A percentile compares a stretch with the other conserved stretches of the same genome.
Evolutionary conservation across 768 basidiomycete species (phyloP).

Genomic region (Xerocomellus dryophilus): DNA sequence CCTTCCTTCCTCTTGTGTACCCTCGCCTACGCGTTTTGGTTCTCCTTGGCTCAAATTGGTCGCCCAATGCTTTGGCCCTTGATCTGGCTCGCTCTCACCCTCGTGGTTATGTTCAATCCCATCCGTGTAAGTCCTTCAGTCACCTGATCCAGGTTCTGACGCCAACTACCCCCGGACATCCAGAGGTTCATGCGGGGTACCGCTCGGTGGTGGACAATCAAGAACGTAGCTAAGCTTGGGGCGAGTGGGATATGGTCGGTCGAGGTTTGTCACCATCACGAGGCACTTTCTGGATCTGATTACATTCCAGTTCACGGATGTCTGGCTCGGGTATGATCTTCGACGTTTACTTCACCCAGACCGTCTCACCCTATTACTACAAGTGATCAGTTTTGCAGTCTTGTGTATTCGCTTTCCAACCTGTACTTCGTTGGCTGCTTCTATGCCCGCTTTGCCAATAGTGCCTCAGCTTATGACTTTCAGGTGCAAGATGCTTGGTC

Average conservation of each 20-base stretch:
- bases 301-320: conserved; percentile 65
- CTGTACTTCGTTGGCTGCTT: conserved; percentile 74
- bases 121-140: conserved; percentile 45
- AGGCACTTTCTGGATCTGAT: conserved; percentile 1
- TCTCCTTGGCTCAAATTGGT: conserved; percentile 72
- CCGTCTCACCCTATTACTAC: conserved; percentile 4
- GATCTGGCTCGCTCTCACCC: conserved; percentile 70
- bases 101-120: conserved; percentile 69
- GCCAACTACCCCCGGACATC: conserved; percentile 34
- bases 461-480: conserved; percentile 10
- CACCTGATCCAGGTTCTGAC: neutral
- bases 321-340: conserved; percentile 78
- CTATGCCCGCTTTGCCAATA: conserved; percentile 39
- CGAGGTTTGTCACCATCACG: conserved; percentile 49
- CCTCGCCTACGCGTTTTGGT: conserved; percentile 78
- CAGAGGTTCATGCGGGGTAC: conserved; percentile 38
- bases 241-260: conserved; percentile 68
- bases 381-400: conserved; percentile 81
- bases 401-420: conserved; percentile 71
- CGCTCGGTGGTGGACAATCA: conserved; percentile 76
- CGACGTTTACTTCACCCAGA: neutral
- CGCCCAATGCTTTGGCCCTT: conserved; percentile 75
- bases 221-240: conserved; percentile 57
- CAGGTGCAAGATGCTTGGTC: conserved; percentile 47
- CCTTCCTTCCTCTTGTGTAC: conserved; percentile 74